Base-by-base conservation (phyloP, 306 rosid species). In the Corylus heterophylla region DNA sequence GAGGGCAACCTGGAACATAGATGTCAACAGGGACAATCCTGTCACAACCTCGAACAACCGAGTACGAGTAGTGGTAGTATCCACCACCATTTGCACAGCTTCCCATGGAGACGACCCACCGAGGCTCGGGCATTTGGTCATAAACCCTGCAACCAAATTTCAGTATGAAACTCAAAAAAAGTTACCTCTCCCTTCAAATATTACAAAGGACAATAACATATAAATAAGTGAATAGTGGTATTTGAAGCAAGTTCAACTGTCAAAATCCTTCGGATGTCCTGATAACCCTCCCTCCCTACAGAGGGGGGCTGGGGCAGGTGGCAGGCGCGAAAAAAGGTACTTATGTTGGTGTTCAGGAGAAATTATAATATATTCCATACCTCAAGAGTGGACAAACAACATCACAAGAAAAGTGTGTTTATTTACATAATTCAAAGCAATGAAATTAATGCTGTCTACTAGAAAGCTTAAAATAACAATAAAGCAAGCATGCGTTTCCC, bases 1-100 rank as follows among this genome's bases (percentile, higher is more conserved):
- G 98, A 79, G 99, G 99, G 71, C 99, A 96, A 70, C 99, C 99
- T 0, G 99, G 99, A 81, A 96, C 88, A 73, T 93, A 96, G 77
- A 96, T 93, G 80, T 96, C 99, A 39, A 96, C 98, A 5, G 99
- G 98, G 72, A 96, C 94, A 37, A 96, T 96, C 82, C 98, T 86
- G 83, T 96, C 99, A 50, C 99, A 96, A 31, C 99, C 99, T 58
- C 99, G 85, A 27, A 93, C 98, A 47, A 96, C 98, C 0, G 99
- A 87, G 86, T 93, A 93, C 0, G 99, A 96, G 84, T 96, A 96
- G 84, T 96, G 99, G 79, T 96, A 96, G 89, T 96, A 96, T 78
- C 99, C 99, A 76, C 99, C 99, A 7, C 99, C 99, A 59, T 96
- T 96, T 75, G 99, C 99, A 71, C 99, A 96, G 83, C 99, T 96